Evolutionary conservation across 2,329 filamentous ascomycete species (phyloP), one percentile per base, ranked within the genome.

Genomic region (Fusarium sp.): DNA sequence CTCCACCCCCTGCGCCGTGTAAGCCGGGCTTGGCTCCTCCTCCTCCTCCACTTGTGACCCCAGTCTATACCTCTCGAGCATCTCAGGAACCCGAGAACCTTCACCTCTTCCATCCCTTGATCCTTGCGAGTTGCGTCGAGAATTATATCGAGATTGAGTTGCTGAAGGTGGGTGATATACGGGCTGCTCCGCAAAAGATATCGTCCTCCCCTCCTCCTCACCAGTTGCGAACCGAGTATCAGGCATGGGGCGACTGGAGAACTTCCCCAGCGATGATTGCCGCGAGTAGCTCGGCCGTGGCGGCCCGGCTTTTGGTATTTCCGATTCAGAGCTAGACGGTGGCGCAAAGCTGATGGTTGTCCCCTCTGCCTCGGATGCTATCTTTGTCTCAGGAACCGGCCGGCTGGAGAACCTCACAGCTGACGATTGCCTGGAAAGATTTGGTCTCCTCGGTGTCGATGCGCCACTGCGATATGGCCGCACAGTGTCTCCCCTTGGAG

Each of bases 341-440:
- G 83, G 70, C 62, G 70, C 90, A 81, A 97, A 97, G 89, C 93
- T 94, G 72, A 97, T 95, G 41, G 79, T 83, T 1, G 89, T 85
- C 1, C 78, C 78, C 1, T 88, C 90, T 66, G 92, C 93, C 69
- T 93, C 90, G 1, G 86, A 85, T 4, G 90, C 89, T 24, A 95
- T 88, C 69, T 87, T 89, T 2, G 93, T 92, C 73, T 93, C 90
- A 0, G 94, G 94, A 1, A 94, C 90, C 0, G 93, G 91, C 7
- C 90, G 91, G 60, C 92, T 95, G 0, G 92, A 92, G 80, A 96
- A 96, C 41, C 90, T 90, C 52, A 89, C 84, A 2, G 88, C 78
- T 1, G 85, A 91, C 24, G 88, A 85, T 63, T 90, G 87, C 6
- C 88, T 84, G 2, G 88, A 88, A 10, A 89, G 81, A 16, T 82